Evolutionary conservation across 768 basidiomycete species (phyloP).

Genomic region (Agrocybe chaxingu): DNA sequence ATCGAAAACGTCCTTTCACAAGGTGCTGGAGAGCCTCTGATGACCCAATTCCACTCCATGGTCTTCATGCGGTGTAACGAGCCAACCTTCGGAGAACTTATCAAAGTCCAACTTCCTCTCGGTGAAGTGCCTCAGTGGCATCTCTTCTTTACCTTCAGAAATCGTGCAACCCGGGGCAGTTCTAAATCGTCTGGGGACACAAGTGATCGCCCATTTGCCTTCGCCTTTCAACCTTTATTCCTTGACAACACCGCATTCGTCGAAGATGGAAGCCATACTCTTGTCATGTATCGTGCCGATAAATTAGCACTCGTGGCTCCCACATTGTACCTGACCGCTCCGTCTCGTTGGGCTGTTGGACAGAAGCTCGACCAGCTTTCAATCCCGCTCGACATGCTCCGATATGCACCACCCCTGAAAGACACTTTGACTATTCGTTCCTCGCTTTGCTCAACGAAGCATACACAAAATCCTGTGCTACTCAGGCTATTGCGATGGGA

Average conservation of each 20-base stretch:
- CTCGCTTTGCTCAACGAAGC: conserved; percentile 88
- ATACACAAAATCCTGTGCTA: conserved; percentile 87
- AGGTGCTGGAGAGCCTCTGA: conserved; percentile 80
- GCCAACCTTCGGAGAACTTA: conserved; percentile 90
- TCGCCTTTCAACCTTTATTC: conserved; percentile 88
- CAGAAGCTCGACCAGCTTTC: conserved; percentile 59
- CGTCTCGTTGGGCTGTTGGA: conserved; percentile 54
- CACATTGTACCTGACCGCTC: conserved; percentile 68
- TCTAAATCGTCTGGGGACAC: conserved; percentile 36
- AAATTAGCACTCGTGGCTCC: conserved; percentile 59
- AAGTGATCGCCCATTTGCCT: conserved; percentile 81
- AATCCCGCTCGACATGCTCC: conserved; percentile 58
- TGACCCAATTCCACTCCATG: conserved; percentile 85
- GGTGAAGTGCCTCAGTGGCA: conserved; percentile 77
- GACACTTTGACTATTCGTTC: conserved; percentile 83
- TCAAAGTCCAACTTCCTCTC: conserved; percentile 79
- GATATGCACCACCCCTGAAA: conserved; percentile 62
- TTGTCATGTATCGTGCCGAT: conserved; percentile 84
- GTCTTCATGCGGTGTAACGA: conserved; percentile 85
- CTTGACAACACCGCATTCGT: conserved; percentile 74
- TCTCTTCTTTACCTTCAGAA: conserved; percentile 91
- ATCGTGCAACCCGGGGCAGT: conserved; percentile 47
- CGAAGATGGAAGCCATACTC: conserved; percentile 84
- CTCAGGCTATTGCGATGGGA: conserved; percentile 83
- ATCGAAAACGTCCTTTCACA: conserved; percentile 74